Evolutionary conservation across 768 basidiomycete species (phyloP).

Genomic region (Multifurca ochricompacta): DNA sequence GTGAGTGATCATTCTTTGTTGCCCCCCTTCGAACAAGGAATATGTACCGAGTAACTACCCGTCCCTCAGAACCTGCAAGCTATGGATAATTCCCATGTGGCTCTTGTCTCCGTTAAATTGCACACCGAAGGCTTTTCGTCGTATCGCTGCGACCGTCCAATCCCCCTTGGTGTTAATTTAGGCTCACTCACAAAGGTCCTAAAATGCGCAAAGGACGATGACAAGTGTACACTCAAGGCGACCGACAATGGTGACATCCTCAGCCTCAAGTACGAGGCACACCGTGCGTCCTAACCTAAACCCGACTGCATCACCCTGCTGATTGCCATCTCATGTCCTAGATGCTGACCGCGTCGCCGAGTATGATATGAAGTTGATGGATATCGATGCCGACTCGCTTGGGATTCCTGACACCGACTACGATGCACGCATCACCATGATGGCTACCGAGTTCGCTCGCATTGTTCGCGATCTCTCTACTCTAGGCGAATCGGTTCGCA

Average conservation of each 20-base stretch:
- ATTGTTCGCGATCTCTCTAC: constrained; percentile 88
- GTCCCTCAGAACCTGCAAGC: constrained; percentile 70
- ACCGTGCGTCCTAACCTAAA: constrained; percentile 46
- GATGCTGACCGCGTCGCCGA: constrained; percentile 91
- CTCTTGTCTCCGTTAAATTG: constrained; percentile 85
- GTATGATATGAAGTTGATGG: constrained; percentile 99
- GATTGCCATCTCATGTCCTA: constrained; percentile 26
- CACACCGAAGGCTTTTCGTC: constrained; percentile 70
- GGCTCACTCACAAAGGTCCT: constrained; percentile 88
- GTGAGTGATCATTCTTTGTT: constrained; percentile 36
- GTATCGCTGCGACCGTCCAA: constrained; percentile 92
- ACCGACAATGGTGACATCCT: constrained; percentile 85
- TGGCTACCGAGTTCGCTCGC: constrained; percentile 77
- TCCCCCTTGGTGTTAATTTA: constrained; percentile 86
- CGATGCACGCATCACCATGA: constrained; percentile 86
- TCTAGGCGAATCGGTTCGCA: constrained; percentile 90
- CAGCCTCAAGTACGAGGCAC: constrained; percentile 84
- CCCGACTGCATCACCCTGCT: neutral
- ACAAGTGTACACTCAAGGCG: constrained; percentile 85
- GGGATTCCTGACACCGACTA: constrained; percentile 97
- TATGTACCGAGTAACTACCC: neutral
- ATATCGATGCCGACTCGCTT: constrained; percentile 92
- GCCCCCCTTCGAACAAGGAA: neutral
- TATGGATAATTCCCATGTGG: constrained; percentile 99
- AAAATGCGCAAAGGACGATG: constrained; percentile 96